These are phyloP conservation scores for Talaromyces wortmannii DNA, from an alignment of 495 filamentous ascomycete species.

Conservation along the genomic window DNA sequence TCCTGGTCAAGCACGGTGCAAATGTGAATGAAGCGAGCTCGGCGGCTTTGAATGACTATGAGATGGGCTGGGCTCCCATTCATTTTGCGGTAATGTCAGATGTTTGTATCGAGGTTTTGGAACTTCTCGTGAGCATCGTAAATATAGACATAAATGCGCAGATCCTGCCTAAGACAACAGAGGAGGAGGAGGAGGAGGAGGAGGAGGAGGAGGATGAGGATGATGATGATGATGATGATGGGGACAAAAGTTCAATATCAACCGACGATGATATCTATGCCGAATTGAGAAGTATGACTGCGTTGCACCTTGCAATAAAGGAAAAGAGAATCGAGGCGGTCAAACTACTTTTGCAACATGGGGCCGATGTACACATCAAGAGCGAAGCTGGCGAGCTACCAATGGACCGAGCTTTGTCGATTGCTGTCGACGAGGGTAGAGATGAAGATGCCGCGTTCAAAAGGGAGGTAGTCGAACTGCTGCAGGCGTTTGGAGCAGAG, in stretches of 20 bases:
- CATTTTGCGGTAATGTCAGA: background rate
- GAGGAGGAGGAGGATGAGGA: background rate
- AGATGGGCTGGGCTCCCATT: background rate
- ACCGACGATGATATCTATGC: background rate
- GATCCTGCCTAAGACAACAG: background rate
- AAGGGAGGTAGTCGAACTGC: background rate
- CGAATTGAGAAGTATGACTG: conserved; percentile 5
- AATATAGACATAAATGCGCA: background rate
- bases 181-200: background rate
- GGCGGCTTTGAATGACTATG: background rate
- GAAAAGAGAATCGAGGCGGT: conserved; percentile 10
- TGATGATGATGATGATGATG: background rate
- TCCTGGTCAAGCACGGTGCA: conserved; percentile 9
- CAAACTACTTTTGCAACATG: conserved; percentile 10
- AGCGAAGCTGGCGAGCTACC: background rate
- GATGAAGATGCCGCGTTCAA: too few relatives aligned
- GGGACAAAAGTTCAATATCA: conserved; percentile 2
- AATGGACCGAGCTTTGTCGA: background rate
- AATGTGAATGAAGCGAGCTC: conserved; percentile 4
- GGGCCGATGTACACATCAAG: conserved; percentile 1
- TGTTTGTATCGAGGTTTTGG: background rate
- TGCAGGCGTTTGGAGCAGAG: background rate
- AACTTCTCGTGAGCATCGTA: background rate
- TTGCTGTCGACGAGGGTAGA: background rate
- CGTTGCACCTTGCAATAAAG: conserved; percentile 13